These are phyloP conservation scores for Neofusicoccum laricinum DNA, from an alignment of 2,329 filamentous ascomycete species.

Conservation along the genomic window DNA sequence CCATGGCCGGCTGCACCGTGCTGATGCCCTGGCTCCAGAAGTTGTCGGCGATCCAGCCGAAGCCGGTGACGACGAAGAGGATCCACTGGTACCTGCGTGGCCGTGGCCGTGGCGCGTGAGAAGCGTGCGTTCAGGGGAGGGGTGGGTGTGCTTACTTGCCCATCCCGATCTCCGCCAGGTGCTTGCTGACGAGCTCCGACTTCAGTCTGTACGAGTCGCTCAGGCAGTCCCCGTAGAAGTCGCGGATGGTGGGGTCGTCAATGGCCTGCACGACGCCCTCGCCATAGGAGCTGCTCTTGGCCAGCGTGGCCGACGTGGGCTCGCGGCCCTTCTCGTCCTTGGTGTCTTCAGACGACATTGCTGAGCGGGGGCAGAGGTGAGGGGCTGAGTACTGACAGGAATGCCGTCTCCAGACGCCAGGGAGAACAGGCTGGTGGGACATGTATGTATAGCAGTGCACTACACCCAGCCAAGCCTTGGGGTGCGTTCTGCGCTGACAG, in stretches of 20 bases:
- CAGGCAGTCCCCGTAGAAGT: constrained; percentile 39
- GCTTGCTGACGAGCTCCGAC: constrained; percentile 25
- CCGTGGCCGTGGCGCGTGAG: not conserved
- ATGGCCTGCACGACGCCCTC: constrained; percentile 5
- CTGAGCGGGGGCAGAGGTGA: not conserved
- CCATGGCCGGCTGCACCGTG: constrained; percentile 17
- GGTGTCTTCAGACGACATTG: constrained; percentile 8
- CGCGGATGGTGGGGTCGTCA: constrained; percentile 29
- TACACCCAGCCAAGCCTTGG: not conserved
- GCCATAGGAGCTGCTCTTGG: not conserved
- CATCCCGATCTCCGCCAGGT: constrained; percentile 18
- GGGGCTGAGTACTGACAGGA: not conserved
- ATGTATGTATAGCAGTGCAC: constrained; percentile 1
- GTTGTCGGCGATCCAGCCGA: constrained; percentile 69
- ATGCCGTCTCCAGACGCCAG: not conserved
- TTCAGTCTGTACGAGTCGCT: constrained; percentile 32
- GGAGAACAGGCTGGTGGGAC: not conserved
- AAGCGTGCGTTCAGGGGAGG: not conserved
- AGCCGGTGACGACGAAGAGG: constrained; percentile 64
- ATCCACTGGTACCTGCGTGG: constrained; percentile 49
- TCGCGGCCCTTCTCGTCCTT: constrained; percentile 5
- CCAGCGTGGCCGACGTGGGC: not conserved
- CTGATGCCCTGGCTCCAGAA: constrained; percentile 28
- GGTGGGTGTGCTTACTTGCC: constrained; percentile 12
- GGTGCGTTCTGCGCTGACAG: not conserved